Percentiles rank a stretch among this genome's conserved stretches.
Conservation (phyloP, 2,329 filamentous ascomycete genomes). For the Clarireedia monteithiana region DNA sequence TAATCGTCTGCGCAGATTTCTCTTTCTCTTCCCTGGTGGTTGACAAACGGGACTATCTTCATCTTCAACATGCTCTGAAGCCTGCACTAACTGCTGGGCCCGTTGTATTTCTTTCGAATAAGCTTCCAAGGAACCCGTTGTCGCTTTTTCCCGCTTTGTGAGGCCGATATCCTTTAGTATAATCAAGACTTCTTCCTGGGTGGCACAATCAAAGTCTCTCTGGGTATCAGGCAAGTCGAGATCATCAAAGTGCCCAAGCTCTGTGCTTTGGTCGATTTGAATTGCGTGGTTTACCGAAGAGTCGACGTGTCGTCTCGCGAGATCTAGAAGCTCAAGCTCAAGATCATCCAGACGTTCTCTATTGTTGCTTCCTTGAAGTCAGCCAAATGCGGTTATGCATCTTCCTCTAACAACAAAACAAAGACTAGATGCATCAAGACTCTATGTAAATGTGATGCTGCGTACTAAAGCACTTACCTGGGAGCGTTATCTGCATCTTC, state of each 20-base stretch:
- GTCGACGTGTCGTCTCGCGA: background rate
- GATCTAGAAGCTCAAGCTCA: background rate
- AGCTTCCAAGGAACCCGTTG: background rate
- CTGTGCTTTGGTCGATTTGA: background rate
- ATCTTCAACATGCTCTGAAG: background rate
- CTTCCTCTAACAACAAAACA: too few relatives aligned
- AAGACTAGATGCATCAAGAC: too few relatives aligned
- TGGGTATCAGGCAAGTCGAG: background rate
- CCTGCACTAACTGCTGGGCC: background rate
- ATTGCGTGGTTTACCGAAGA: background rate
- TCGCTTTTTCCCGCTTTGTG: background rate
- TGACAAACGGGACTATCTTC: background rate
- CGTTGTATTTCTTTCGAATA: background rate
- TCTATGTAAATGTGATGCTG: too few relatives aligned
- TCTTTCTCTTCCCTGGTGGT: background rate
- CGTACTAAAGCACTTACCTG: too few relatives aligned
- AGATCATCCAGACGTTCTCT: background rate
- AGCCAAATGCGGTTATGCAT: too few relatives aligned
- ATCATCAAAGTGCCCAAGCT: background rate
- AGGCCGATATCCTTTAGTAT: background rate
- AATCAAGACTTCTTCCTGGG: background rate
- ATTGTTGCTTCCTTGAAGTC: background rate
- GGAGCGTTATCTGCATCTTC: background rate
- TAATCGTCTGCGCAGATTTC: slow-evolving; percentile 3
- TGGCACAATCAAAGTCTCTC: background rate